A percentile compares a stretch with the other conserved stretches of the same genome.
Evolutionary conservation across 106 monocot species (phyloP).

Genomic region (Dioscorea alata): DNA sequence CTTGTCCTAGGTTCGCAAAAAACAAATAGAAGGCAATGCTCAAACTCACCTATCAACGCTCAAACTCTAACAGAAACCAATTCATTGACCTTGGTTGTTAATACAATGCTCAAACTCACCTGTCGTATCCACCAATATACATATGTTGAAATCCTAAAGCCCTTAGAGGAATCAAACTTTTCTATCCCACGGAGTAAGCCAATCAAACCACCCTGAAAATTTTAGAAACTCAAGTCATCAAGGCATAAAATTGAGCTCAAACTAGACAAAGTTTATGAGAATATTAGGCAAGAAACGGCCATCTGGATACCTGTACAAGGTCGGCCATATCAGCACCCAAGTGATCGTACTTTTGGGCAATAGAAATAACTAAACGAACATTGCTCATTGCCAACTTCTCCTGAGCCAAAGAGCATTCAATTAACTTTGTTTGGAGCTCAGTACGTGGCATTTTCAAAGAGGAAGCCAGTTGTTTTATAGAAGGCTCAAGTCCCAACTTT

Average conservation of each 20-base stretch:
- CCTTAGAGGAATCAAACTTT: slow-evolving; percentile 94
- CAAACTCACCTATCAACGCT: too few relatives aligned
- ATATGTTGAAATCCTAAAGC: slow-evolving; percentile 92
- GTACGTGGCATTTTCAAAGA: slow-evolving; percentile 53
- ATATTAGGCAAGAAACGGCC: background rate
- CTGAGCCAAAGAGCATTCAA: slow-evolving; percentile 82
- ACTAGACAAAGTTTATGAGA: too few relatives aligned
- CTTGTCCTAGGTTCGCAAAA: too few relatives aligned
- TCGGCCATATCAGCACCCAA: slow-evolving; percentile 90
- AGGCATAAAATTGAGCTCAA: too few relatives aligned
- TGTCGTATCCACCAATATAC: slow-evolving; percentile 99
- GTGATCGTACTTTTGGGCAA: slow-evolving; percentile 94
- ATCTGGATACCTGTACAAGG: slow-evolving; percentile 66
- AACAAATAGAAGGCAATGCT: too few relatives aligned
- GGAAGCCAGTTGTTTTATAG: slow-evolving; percentile 66
- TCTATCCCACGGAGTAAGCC: slow-evolving; percentile 93
- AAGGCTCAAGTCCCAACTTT: slow-evolving; percentile 75
- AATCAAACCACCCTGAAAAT: slow-evolving; percentile 79
- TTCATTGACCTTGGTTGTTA: too few relatives aligned
- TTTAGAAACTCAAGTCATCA: background rate
- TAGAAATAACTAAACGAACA: slow-evolving; percentile 88
- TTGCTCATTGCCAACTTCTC: slow-evolving; percentile 89
- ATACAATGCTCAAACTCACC: slow-evolving; percentile 23
- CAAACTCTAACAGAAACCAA: too few relatives aligned
- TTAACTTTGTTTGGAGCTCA: slow-evolving; percentile 50